These are phyloP conservation scores for Lycium ferocissimum DNA, from an alignment of 257 asterid species.

Conservation along the genomic window DNA sequence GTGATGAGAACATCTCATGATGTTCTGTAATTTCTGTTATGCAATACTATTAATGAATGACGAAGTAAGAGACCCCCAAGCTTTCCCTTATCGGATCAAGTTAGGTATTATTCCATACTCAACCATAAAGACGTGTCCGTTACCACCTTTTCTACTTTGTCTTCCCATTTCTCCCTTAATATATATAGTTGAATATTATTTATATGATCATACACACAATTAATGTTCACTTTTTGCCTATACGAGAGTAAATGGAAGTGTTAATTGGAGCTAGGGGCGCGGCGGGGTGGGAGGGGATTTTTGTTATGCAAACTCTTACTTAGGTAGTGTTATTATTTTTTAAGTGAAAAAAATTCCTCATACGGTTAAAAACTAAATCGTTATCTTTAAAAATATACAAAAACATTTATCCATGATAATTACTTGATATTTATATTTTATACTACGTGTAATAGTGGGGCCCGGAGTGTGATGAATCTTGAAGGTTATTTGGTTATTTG, in stretches of 20 bases:
- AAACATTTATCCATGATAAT: background rate
- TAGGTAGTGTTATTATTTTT: no score
- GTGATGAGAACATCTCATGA: constrained; percentile 27
- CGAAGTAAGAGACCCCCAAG: constrained; percentile 29
- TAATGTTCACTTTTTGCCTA: background rate
- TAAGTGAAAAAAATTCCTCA: background rate
- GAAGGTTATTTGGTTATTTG: background rate
- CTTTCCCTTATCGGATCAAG: constrained; percentile 37
- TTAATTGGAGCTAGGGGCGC: no score
- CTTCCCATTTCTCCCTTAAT: background rate
- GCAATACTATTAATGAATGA: constrained; percentile 21
- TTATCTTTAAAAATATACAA: no score
- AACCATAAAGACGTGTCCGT: constrained; percentile 59
- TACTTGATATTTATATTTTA: no score
- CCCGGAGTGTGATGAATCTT: background rate
- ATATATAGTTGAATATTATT: background rate
- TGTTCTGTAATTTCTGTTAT: constrained; percentile 18
- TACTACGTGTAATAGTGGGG: background rate
- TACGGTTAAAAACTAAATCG: no score
- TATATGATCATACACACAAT: background rate
- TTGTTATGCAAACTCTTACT: background rate
- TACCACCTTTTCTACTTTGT: constrained; percentile 38
- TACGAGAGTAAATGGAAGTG: no score
- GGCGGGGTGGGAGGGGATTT: no score
- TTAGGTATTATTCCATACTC: constrained; percentile 43